These are phyloP conservation scores for Ceratobasidium sp. DNA, from an alignment of 1,284 basidiomycete species.

Conservation along the genomic window DNA sequence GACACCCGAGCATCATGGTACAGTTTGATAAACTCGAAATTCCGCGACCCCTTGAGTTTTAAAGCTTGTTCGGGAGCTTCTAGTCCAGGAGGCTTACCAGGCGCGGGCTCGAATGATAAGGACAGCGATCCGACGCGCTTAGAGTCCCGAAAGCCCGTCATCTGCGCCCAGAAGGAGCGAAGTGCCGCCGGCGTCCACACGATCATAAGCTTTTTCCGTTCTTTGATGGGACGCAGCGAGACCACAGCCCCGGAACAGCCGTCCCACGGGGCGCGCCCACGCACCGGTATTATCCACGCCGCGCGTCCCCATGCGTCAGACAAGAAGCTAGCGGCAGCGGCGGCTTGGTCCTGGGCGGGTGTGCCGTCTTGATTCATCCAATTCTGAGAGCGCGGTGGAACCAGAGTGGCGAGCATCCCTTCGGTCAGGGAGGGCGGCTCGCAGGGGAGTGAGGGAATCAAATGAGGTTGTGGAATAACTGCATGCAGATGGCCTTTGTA, in stretches of 20 bases:
- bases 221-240: slow-evolving; percentile 23
- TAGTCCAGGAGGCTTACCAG: background rate
- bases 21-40: slow-evolving; percentile 33
- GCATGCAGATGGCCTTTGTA: slow-evolving; percentile 29
- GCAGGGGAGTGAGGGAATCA: slow-evolving; percentile 32
- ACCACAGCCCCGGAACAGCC: slow-evolving; percentile 34
- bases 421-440: slow-evolving; percentile 24
- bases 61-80: background rate
- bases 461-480: slow-evolving; percentile 21
- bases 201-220: slow-evolving; percentile 26
- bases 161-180: slow-evolving; percentile 26
- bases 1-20: slow-evolving; percentile 34
- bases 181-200: slow-evolving; percentile 34
- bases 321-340: background rate
- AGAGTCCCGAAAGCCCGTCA: slow-evolving; percentile 29
- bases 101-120: slow-evolving; percentile 23
- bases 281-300: slow-evolving; percentile 34
- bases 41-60: slow-evolving; percentile 1
- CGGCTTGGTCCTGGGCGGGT: background rate
- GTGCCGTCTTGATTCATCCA: slow-evolving; percentile 27
- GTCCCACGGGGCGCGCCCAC: slow-evolving; percentile 30
- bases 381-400: background rate
- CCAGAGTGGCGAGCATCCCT: slow-evolving; percentile 32
- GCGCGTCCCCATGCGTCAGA: slow-evolving; percentile 28
- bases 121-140: slow-evolving; percentile 29